phyloP scores from a whole-genome alignment of 1,139 yeast species.

The Geotrichum australiense region DNA sequence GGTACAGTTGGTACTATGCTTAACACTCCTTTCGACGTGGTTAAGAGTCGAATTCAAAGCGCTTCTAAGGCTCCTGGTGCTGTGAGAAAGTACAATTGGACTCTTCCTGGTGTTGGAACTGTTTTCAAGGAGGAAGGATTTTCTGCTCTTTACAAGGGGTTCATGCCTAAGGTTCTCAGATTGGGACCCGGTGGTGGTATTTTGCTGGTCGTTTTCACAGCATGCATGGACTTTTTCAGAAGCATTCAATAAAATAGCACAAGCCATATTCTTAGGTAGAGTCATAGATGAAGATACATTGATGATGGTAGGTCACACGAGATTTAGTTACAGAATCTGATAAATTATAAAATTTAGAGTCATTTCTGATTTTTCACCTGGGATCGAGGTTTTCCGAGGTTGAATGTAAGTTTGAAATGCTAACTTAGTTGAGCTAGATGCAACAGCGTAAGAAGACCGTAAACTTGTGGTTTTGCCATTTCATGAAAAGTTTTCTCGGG shows the following conservation, averaged over 20 bases:
- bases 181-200: conserved; percentile 99
- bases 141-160: conserved; percentile 84
- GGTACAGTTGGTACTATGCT: conserved; percentile 92
- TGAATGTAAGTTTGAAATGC: no score
- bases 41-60: conserved; percentile 93
- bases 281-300: conserved; percentile 1
- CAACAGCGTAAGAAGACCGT: no score
- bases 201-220: conserved; percentile 86
- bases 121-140: conserved; percentile 89
- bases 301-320: no score
- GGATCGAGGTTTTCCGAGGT: no score
- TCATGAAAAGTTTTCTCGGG: no score
- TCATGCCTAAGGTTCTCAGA: conserved; percentile 93
- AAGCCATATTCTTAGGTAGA: not conserved
- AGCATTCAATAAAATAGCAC: conserved; percentile 41
- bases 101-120: conserved; percentile 67
- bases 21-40: conserved; percentile 97
- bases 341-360: no score
- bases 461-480: no score
- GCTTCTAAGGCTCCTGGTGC: conserved; percentile 61
- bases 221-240: conserved; percentile 92
- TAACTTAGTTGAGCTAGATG: no score
- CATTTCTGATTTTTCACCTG: no score
- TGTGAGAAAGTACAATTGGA: conserved; percentile 80
- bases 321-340: no score